Percentiles rank a stretch among this genome's conserved stretches.
Conservation (phyloP, 2,329 filamentous ascomycete species). For the Magnaporthiopsis rhizophila region DNA sequence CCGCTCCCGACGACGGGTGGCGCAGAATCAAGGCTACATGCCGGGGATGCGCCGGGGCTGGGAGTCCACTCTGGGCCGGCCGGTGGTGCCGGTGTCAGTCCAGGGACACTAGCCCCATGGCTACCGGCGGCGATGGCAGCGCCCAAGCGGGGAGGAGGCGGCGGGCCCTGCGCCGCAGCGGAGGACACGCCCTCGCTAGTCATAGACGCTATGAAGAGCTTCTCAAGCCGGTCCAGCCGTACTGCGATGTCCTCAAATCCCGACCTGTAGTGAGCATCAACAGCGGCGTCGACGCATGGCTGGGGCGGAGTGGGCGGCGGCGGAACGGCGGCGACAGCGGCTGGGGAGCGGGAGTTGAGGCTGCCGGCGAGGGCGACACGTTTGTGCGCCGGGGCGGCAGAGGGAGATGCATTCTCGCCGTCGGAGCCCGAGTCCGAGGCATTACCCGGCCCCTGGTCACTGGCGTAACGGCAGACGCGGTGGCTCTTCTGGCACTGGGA, state of each 20-base stretch:
- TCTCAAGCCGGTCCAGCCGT: conserved; percentile 47
- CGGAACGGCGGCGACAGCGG: neutral
- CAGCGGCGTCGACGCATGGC: conserved; percentile 8
- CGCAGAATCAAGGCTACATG: neutral
- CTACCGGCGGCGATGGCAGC: neutral
- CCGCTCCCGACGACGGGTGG: too few relatives aligned
- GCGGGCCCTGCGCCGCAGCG: neutral
- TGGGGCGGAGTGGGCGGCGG: conserved; percentile 6
- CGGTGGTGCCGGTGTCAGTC: neutral
- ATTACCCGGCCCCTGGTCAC: conserved; percentile 34
- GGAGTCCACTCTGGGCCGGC: neutral
- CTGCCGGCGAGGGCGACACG: conserved; percentile 8
- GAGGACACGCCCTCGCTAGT: conserved; percentile 24
- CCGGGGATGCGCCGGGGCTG: neutral
- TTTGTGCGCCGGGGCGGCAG: conserved; percentile 9
- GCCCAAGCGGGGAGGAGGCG: too few relatives aligned
- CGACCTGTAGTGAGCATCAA: neutral
- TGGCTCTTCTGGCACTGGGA: conserved; percentile 51
- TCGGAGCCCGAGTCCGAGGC: conserved; percentile 31
- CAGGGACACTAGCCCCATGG: neutral
- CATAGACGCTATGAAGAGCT: conserved; percentile 32
- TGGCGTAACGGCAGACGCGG: conserved; percentile 41
- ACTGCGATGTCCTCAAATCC: conserved; percentile 37
- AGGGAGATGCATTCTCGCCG: conserved; percentile 17
- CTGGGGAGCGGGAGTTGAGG: conserved; percentile 5